Conservation (phyloP, 208 protist genomes). For the Leishmania major region DNA sequence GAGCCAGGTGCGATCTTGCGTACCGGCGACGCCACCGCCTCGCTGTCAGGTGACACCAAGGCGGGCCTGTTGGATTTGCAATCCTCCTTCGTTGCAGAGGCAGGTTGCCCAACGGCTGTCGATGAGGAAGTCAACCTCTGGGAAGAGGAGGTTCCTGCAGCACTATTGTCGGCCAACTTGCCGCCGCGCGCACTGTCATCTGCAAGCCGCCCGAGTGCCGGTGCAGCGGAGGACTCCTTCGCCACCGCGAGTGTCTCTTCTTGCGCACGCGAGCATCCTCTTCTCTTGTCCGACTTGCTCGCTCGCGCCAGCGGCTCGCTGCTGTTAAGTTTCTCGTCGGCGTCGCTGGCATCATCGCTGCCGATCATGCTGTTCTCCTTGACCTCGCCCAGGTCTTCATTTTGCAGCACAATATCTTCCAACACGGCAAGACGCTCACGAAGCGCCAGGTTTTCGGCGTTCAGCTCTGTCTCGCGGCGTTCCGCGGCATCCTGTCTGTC, state of each 20-base stretch:
- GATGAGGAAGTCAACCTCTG: not conserved
- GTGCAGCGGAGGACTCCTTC: not conserved
- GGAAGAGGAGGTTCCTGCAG: not conserved
- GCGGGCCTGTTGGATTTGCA: not conserved
- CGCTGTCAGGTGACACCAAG: not conserved
- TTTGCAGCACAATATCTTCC: conserved; percentile 81
- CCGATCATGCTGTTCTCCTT: conserved; percentile 2
- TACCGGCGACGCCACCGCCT: not conserved
- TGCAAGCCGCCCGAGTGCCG: not conserved
- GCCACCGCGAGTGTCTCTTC: not conserved
- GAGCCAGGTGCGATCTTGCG: not conserved
- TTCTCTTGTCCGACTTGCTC: not conserved
- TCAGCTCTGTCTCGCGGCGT: conserved; percentile 71
- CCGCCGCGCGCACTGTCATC: not conserved
- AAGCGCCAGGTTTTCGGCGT: conserved; percentile 85
- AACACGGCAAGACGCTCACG: conserved; percentile 86
- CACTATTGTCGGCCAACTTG: not conserved
- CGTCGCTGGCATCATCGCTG: conserved; percentile 10
- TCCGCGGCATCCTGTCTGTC: conserved; percentile 44
- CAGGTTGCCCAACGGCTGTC: not conserved
- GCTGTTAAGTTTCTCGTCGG: no score
- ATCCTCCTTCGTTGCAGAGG: not conserved
- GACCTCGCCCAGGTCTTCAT: conserved; percentile 30
- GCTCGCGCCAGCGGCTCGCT: no score
- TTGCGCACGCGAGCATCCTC: not conserved